These are phyloP conservation scores for Mycena crocata DNA, from an alignment of 768 basidiomycete genomes.

Conservation along the genomic window DNA sequence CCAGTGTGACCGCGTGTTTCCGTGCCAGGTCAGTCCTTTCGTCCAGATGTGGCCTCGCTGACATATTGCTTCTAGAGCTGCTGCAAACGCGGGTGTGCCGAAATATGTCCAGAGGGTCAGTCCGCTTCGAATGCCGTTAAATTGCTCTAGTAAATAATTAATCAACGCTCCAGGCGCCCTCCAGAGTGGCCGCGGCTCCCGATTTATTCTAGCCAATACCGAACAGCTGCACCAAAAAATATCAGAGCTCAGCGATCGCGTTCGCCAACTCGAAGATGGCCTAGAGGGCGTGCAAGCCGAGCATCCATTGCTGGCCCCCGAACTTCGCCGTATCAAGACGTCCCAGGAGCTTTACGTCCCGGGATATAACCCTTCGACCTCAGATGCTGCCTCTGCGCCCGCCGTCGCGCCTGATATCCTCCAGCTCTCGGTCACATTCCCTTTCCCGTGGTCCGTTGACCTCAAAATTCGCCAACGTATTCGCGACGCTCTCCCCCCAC, in stretches of 20 bases:
- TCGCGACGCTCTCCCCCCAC: conserved; percentile 70
- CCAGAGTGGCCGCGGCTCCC: conserved; percentile 39
- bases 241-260: conserved; percentile 68
- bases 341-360: conserved; percentile 72
- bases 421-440: conserved; percentile 74
- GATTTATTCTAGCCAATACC: conserved; percentile 77
- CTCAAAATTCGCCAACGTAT: conserved; percentile 73
- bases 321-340: conserved; percentile 71
- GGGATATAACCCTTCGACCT: conserved; percentile 23
- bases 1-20: conserved; percentile 72
- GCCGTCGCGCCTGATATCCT: conserved; percentile 61
- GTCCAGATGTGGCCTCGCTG: conserved; percentile 23
- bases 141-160: conserved; percentile 24
- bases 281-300: conserved; percentile 58
- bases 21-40: conserved; percentile 61
- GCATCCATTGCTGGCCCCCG: conserved; percentile 70
- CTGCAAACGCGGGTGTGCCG: conserved; percentile 73
- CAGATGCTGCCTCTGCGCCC: conserved; percentile 34
- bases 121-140: conserved; percentile 24
- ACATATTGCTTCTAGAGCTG: conserved; percentile 57
- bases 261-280: conserved; percentile 73
- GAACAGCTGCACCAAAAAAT: conserved; percentile 66
- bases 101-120: conserved; percentile 60
- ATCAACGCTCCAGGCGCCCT: conserved; percentile 25
- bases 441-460: conserved; percentile 76